Conservation (phyloP, 169 alveolate genomes). For the Babesia gibsoni region DNA sequence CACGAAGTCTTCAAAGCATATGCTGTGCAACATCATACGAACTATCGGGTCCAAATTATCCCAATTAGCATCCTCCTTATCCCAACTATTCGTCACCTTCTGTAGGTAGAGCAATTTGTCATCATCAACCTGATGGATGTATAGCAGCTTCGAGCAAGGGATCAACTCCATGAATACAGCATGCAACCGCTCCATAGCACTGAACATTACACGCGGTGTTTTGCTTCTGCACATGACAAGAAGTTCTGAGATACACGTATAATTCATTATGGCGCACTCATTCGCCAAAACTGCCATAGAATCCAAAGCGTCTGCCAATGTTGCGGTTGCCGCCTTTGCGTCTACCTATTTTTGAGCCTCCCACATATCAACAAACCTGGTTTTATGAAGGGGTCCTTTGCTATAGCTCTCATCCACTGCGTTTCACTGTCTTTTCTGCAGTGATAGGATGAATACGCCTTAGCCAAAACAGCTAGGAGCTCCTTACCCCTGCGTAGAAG, state of each 20-base stretch:
- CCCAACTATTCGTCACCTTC: not conserved
- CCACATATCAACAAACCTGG: slow-evolving; percentile 25
- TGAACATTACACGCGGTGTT: slow-evolving; percentile 40
- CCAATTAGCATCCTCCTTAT: slow-evolving; percentile 24
- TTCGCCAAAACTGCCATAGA: slow-evolving; percentile 54
- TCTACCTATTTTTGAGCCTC: slow-evolving; percentile 1
- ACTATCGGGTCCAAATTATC: slow-evolving; percentile 37
- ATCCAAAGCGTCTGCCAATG: slow-evolving; percentile 48
- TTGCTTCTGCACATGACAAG: slow-evolving; percentile 31
- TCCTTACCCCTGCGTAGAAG: slow-evolving; percentile 51
- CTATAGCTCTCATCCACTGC: slow-evolving; percentile 51
- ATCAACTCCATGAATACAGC: slow-evolving; percentile 49
- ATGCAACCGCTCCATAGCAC: slow-evolving; percentile 40
- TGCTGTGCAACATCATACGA: slow-evolving; percentile 24
- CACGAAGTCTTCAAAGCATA: slow-evolving; percentile 56
- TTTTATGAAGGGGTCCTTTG: slow-evolving; percentile 46
- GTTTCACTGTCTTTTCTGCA: slow-evolving; percentile 44
- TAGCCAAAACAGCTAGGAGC: slow-evolving; percentile 19
- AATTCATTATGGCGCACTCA: slow-evolving; percentile 41
- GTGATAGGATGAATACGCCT: slow-evolving; percentile 20
- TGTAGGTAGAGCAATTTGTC: not conserved
- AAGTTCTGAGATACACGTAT: slow-evolving; percentile 32
- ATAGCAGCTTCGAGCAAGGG: slow-evolving; percentile 44
- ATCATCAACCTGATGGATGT: slow-evolving; percentile 40
- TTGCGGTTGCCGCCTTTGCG: slow-evolving; percentile 23